Evolutionary conservation across 2,329 filamentous ascomycete genomes (phyloP), one percentile per base, ranked within the genome.

Genomic region (Fusarium subglutinans): DNA sequence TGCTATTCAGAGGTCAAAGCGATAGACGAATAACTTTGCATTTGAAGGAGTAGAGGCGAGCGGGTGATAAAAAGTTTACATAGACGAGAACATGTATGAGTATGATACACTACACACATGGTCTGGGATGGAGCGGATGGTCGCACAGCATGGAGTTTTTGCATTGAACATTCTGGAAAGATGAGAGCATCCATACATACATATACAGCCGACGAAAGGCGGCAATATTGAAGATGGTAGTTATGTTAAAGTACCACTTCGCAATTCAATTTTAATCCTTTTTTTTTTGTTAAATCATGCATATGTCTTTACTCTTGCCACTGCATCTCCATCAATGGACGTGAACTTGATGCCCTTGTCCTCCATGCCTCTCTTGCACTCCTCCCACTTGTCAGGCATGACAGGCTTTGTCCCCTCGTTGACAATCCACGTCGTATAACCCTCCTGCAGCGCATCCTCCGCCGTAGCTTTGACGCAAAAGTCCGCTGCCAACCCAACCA

Each of bases 401-500:
- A 98, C 94, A 9, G 93, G 88, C 80, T 87, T 91, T 10, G 93
- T 95, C 14, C 87, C 95, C 78, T 98, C 94, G 76, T 92, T 90
- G 8, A 98, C 86, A 30, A 98, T 88, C 81, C 88, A 94, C 8
- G 93, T 93, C 75, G 82, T 85, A 80, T 96, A 98, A 1, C 95
- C 96, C 76, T 93, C 91, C 72, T 87, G 89, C 6, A 83, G 87
- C 2, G 95, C 92, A 86, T 98, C 93, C 57, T 94, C 83, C 0
- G 95, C 96, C 22, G 95, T 97, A 71, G 84, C 88, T 80, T 90
- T 92, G 63, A 98, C 95, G 81, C 96, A 99, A 81, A 93, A 98
- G 82, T 98, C 96, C 24, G 90, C 91, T 8, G 96, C 96, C 62
- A 99, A 80, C 0, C 96, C 96, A 3, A 94, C 94, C 28, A 96